Evolutionary conservation across 2,329 filamentous ascomycete genomes (phyloP), one percentile per base, ranked within the genome.

Genomic region (Macrophomina pseudophaseolina): DNA sequence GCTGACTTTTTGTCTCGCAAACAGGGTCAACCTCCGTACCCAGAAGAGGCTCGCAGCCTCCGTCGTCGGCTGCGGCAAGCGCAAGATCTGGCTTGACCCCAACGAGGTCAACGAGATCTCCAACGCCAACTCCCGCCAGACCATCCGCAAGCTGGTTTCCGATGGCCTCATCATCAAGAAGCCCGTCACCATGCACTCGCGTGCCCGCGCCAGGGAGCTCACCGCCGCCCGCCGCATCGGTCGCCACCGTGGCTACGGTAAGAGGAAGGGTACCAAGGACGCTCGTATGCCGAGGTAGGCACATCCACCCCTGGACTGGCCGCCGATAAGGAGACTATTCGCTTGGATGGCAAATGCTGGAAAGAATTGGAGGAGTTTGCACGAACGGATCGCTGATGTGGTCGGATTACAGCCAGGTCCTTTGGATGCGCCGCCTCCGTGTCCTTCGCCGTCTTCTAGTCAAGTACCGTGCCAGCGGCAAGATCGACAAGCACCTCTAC

Each of bases 401-500:
- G 75, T 69, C 73, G 72, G 69, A 66, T 76, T 81, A 84, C 78
- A 95, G 92, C 84, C 93, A 97, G 87, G 88, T 99, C 78, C 88
- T 98, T 80, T 99, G 95, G 95, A 99, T 99, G 95, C 94, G 96
- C 86, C 94, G 95, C 82, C 94, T 96, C 82, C 93, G 96, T 86
- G 94, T 99, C 83, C 94, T 99, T 86, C 94, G 95, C 83, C 95
- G 95, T 83, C 92, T 99, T 71, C 88, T 99, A 76, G 95, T 97
- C 88, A 98, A 98, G 90, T 99, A 99, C 90, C 95, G 95, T 85
- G 94, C 94, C 84, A 92, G 91, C 80, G 96, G 96, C 85, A 99
- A 99, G 92, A 99, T 99, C 83, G 95, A 99, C 88, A 99, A 99
- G 91, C 95, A 99, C 89, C 93, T 99, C 71, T 99, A 99, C 90